Conservation (phyloP, 2,329 filamentous ascomycete genomes). For the Graphilbum ipis-grandicollis region DNA sequence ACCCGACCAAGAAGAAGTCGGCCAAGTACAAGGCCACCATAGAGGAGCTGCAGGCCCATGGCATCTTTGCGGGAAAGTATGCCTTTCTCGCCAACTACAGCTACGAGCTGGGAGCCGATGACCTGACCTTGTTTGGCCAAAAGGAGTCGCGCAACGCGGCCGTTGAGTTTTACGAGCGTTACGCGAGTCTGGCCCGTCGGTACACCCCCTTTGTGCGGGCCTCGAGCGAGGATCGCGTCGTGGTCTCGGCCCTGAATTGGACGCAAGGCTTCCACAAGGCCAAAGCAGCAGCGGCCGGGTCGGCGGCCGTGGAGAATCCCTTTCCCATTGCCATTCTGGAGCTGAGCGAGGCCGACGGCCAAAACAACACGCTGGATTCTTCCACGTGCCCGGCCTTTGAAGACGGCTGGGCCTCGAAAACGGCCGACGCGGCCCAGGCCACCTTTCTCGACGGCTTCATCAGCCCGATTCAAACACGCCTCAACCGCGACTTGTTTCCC, state of each 20-base stretch:
- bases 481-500: slow-evolving; percentile 54
- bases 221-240: slow-evolving; percentile 20
- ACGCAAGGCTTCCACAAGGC: slow-evolving; percentile 54
- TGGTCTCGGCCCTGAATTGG: slow-evolving; percentile 53
- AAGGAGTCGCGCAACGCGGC: slow-evolving; percentile 59
- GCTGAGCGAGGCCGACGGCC: slow-evolving; percentile 45
- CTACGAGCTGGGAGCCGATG: slow-evolving; percentile 37
- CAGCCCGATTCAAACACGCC: slow-evolving; percentile 44
- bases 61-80: slow-evolving; percentile 41
- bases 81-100: slow-evolving; percentile 55
- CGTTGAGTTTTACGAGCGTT: slow-evolving; percentile 55
- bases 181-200: slow-evolving; percentile 39
- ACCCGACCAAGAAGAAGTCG: slow-evolving; percentile 56
- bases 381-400: slow-evolving; percentile 49
- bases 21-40: slow-evolving; percentile 45
- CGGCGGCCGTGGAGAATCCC: slow-evolving; percentile 1
- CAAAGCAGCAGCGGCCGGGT: slow-evolving; percentile 14
- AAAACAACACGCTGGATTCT: slow-evolving; percentile 66
- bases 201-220: slow-evolving; percentile 25
- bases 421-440: slow-evolving; percentile 31
- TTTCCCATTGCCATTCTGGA: slow-evolving; percentile 30
- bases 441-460: slow-evolving; percentile 47
- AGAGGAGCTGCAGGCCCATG: slow-evolving; percentile 37
- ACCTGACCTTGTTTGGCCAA: slow-evolving; percentile 46
- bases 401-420: slow-evolving; percentile 26